Percentiles rank a stretch among this genome's conserved stretches.
phyloP scores from a whole-genome alignment of 2,329 filamentous ascomycete genomes.

The Aureobasidium sp. region DNA sequence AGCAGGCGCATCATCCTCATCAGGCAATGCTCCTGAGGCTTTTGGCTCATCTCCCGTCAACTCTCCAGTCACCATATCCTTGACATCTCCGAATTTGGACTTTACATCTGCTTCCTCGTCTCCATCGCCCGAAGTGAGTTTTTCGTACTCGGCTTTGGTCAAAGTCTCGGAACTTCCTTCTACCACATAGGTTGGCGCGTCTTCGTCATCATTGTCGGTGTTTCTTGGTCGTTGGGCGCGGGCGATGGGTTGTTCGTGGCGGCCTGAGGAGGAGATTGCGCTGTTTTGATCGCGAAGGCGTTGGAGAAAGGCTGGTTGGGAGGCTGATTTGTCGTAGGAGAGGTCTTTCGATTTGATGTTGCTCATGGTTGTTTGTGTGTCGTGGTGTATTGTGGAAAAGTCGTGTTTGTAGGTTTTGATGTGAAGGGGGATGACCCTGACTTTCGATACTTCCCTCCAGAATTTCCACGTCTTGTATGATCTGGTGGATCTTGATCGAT shows the following conservation, averaged over 20 bases:
- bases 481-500: no score
- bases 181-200: slow-evolving; percentile 66
- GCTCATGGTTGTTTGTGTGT: background rate
- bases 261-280: slow-evolving; percentile 24
- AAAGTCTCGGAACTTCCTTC: slow-evolving; percentile 59
- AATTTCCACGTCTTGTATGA: no score
- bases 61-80: slow-evolving; percentile 19
- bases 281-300: slow-evolving; percentile 45
- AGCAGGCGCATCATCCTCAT: slow-evolving; percentile 16
- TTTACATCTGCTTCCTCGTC: background rate
- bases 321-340: slow-evolving; percentile 48
- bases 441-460: background rate
- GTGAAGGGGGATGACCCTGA: background rate
- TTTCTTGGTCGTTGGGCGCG: slow-evolving; percentile 38
- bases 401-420: background rate
- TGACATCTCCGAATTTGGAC: slow-evolving; percentile 12
- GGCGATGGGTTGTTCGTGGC: slow-evolving; percentile 37
- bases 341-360: slow-evolving; percentile 52
- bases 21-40: slow-evolving; percentile 21
- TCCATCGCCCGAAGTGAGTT: slow-evolving; percentile 22
- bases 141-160: slow-evolving; percentile 44
- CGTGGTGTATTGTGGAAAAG: background rate
- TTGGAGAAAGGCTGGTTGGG: slow-evolving; percentile 39
- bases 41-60: slow-evolving; percentile 16
- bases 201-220: slow-evolving; percentile 63